Evolutionary conservation across 208 protist species (phyloP).

Genomic region (Wallacemonas collosoma): DNA sequence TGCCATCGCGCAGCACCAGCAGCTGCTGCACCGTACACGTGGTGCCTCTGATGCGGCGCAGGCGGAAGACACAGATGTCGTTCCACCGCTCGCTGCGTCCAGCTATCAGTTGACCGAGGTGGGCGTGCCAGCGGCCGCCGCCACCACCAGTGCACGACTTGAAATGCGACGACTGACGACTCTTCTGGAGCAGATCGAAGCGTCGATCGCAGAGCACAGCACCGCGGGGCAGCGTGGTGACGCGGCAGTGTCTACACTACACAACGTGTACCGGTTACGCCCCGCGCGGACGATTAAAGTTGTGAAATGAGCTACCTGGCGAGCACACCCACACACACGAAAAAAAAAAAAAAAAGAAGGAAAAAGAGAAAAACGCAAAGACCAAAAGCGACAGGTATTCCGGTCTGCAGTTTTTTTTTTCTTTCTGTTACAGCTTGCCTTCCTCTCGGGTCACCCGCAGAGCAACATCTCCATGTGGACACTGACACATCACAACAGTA

Average conservation of each 20-base stretch:
- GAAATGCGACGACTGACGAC: slow-evolving; percentile 48
- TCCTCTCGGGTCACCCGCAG: no score
- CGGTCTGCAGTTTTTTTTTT: slow-evolving; percentile 8
- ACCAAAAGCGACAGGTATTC: not conserved
- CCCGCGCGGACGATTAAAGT: slow-evolving; percentile 14
- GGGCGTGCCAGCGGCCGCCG: slow-evolving; percentile 38
- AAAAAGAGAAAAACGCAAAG: slow-evolving; percentile 7
- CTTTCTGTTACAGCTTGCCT: not conserved
- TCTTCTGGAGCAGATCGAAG: slow-evolving; percentile 16
- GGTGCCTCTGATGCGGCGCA: slow-evolving; percentile 9
- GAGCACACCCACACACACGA: not conserved
- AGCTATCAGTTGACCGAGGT: slow-evolving; percentile 53
- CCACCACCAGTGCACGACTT: slow-evolving; percentile 69
- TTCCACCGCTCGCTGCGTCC: slow-evolving; percentile 8
- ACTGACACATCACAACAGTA: no score
- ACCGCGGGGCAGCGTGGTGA: slow-evolving; percentile 21
- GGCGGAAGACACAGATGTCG: not conserved
- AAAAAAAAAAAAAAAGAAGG: slow-evolving; percentile 16
- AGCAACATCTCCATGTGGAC: no score
- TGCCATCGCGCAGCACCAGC: not conserved
- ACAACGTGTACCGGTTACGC: slow-evolving; percentile 33
- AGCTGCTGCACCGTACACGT: not conserved
- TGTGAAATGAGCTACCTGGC: no score
- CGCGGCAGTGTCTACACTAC: slow-evolving; percentile 22
- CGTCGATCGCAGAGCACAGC: slow-evolving; percentile 1